These are phyloP conservation scores for Peziza echinospora DNA, from an alignment of 495 filamentous ascomycete genomes.

Conservation along the genomic window DNA sequence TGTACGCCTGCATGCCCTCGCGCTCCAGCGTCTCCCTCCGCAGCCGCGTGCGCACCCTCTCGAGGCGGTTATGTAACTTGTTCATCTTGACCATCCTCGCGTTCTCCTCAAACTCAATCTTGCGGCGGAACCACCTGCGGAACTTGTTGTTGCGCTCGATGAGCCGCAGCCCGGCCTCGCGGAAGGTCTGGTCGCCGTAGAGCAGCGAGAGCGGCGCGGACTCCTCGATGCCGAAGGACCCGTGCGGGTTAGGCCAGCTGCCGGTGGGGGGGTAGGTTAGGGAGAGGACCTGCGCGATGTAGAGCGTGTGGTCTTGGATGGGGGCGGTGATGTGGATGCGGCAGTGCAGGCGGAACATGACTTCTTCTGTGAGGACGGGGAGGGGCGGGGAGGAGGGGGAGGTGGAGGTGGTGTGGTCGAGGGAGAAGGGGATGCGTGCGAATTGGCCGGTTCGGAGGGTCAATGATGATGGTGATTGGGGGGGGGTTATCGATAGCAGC, in stretches of 20 bases:
- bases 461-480: no score
- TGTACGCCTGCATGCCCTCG: no score
- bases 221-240: neutral
- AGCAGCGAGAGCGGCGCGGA: neutral
- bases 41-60: constrained; percentile 11
- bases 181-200: neutral
- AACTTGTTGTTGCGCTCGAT: neutral
- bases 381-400: neutral
- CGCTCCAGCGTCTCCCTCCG: no score
- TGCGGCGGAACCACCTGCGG: neutral
- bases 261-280: constrained; percentile 5
- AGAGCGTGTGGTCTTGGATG: constrained; percentile 17
- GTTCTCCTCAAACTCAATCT: neutral
- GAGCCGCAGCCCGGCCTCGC: neutral
- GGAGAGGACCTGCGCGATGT: constrained; percentile 12
- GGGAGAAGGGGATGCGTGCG: neutral
- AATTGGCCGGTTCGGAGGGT: neutral
- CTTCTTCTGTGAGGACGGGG: constrained; percentile 13
- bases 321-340: constrained; percentile 7
- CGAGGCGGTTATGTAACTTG: neutral
- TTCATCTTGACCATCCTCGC: neutral
- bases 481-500: no score
- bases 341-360: constrained; percentile 11
- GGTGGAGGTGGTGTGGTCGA: neutral
- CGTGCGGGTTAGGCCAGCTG: neutral